phyloP scores from a whole-genome alignment of 208 protist genomes.

The Trypanosoma scelopori region DNA sequence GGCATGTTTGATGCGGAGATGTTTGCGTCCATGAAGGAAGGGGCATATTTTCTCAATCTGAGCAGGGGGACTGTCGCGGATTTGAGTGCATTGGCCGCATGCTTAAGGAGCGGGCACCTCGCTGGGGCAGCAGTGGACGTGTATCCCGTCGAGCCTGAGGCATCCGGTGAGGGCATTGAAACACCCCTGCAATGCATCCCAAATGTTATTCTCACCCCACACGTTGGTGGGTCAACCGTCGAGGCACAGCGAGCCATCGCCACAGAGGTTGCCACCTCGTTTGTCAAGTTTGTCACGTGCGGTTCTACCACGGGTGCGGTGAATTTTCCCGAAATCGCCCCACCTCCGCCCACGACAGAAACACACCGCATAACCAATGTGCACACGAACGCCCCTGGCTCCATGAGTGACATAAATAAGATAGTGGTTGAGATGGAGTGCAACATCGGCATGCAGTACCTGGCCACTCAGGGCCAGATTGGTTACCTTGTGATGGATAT shows the following conservation, averaged over 20 bases:
- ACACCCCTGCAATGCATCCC: conserved; percentile 79
- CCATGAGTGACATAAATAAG: conserved; percentile 87
- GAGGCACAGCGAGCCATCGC: conserved; percentile 93
- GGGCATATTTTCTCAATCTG: conserved; percentile 85
- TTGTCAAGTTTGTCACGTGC: conserved; percentile 84
- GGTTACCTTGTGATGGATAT: conserved; percentile 82
- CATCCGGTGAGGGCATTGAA: conserved; percentile 40
- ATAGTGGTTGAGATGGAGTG: conserved; percentile 82
- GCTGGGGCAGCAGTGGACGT: conserved; percentile 92
- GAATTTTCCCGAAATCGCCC: conserved; percentile 91
- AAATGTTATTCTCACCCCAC: conserved; percentile 95
- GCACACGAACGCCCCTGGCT: conserved; percentile 91
- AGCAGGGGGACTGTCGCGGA: conserved; percentile 85
- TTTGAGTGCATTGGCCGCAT: conserved; percentile 71
- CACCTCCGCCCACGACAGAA: conserved; percentile 37
- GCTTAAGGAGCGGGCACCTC: conserved; percentile 76
- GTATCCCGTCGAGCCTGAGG: conserved; percentile 87
- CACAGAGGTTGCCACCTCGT: conserved; percentile 79
- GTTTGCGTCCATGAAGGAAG: conserved; percentile 73
- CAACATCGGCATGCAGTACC: conserved; percentile 82
- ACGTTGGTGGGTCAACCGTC: conserved; percentile 93
- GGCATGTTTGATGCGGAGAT: conserved; percentile 77
- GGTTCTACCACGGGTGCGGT: conserved; percentile 84
- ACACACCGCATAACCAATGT: conserved; percentile 88
- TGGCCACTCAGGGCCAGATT: conserved; percentile 65